Evolutionary conservation across 1,139 yeast genomes (phyloP), one percentile per base, ranked within the genome.

Genomic region (Blastobotrys elegans): DNA sequence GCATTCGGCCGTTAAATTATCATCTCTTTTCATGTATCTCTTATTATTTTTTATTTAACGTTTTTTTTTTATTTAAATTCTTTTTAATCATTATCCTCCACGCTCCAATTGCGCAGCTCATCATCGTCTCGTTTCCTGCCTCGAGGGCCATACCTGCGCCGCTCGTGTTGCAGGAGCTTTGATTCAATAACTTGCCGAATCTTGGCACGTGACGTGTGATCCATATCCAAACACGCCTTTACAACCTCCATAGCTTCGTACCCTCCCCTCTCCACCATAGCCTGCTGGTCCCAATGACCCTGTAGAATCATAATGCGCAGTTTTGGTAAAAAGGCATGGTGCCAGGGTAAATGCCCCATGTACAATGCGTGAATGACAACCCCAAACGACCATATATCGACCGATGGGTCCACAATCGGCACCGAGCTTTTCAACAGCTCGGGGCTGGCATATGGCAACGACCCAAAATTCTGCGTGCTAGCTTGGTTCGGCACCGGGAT

Each of bases 311-410:
- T 76, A 17, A 85, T 79, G 38, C 89, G 73, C 51, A 89, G 70
- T 54, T 89, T 70, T 4, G 96, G 95, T 57, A 86, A 89, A 61
- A 82, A 84, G 17, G 78, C 78, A 63, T 88, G 96, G 53, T 80
- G 82, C 69, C 89, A 90, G 1, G 97, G 97, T 46, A 89, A 67
- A 55, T 73, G 77, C 0, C 95, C 92, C 38, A 80, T 76, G 40
- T 83, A 68, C 78, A 88, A 76, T 1, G 95, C 80, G 62, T 79
- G 88, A 10, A 84, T 57, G 52, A 85, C 70, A 0, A 89, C 87
- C 1, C 97, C 97, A 46, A 85, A 72, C 0, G 97, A 95, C 97
- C 97, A 90, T 10, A 86, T 76, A 65, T 90, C 97, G 0, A 88
- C 83, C 47, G 80, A 72, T 0, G 89, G 85, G 0, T 85, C 83